Conservation (phyloP, 441 rosid genomes). For the Arabidopsis hybrid region DNA sequence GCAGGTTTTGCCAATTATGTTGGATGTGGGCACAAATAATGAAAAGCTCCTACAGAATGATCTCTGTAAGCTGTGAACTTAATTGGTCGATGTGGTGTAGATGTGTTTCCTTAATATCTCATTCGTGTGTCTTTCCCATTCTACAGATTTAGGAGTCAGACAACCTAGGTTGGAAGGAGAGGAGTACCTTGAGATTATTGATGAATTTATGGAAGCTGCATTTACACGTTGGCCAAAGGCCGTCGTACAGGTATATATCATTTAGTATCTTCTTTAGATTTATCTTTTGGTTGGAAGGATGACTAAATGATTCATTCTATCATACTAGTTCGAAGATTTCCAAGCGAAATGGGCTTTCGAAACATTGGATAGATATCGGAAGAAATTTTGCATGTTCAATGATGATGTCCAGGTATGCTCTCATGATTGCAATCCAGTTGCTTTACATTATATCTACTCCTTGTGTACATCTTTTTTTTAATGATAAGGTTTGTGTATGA, state of each 20-base stretch:
- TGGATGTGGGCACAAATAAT: conserved; percentile 97
- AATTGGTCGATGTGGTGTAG: conserved; percentile 22
- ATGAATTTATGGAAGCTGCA: conserved; percentile 99
- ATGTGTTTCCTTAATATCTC: conserved; percentile 35
- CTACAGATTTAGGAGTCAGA: conserved; percentile 88
- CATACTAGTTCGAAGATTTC: conserved; percentile 89
- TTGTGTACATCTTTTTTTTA: not conserved
- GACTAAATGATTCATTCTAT: conserved; percentile 40
- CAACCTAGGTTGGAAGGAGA: conserved; percentile 96
- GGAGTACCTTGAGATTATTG: conserved; percentile 84
- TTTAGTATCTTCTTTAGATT: conserved; percentile 31
- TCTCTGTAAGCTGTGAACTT: conserved; percentile 73
- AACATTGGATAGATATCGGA: conserved; percentile 88
- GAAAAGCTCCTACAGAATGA: conserved; percentile 85
- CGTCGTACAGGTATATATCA: conserved; percentile 77
- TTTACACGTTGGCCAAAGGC: conserved; percentile 97
- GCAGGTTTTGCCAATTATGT: conserved; percentile 94
- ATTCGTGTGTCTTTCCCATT: conserved; percentile 40
- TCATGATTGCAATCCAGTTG: conserved; percentile 33
- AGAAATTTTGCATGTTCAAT: conserved; percentile 94
- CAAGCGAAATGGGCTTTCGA: conserved; percentile 99
- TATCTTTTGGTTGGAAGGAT: conserved; percentile 35
- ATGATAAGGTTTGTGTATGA: conserved; percentile 22
- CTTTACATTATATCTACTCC: conserved; percentile 21
- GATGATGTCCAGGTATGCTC: conserved; percentile 91